Evolutionary conservation across 1,284 basidiomycete genomes (phyloP).

Genomic region (Schizophyllum amplum): DNA sequence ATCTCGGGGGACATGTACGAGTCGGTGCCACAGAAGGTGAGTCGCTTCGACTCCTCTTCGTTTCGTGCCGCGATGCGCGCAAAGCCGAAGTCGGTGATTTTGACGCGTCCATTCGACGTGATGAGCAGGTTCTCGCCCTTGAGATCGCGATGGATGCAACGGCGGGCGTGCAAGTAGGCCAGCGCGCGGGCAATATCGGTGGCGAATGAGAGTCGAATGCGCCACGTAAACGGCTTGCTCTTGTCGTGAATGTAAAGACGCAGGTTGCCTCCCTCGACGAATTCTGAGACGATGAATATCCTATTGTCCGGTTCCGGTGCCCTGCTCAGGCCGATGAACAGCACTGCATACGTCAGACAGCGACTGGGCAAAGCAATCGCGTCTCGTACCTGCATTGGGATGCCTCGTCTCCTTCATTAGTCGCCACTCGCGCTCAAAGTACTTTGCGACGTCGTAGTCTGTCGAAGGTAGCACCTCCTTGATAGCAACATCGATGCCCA

Average conservation of each 20-base stretch:
- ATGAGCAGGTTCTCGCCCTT: slow-evolving; percentile 98
- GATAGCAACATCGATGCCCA: slow-evolving; percentile 93
- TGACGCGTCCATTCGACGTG: slow-evolving; percentile 87
- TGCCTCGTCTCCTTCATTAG: slow-evolving; percentile 73
- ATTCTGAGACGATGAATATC: slow-evolving; percentile 87
- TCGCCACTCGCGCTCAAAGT: slow-evolving; percentile 96
- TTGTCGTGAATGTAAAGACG: slow-evolving; percentile 83
- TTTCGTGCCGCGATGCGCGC: slow-evolving; percentile 89
- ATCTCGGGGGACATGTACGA: slow-evolving; percentile 95
- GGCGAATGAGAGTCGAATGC: slow-evolving; percentile 86
- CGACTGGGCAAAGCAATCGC: slow-evolving; percentile 22
- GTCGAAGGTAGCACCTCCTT: slow-evolving; percentile 89
- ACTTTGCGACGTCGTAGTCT: slow-evolving; percentile 92
- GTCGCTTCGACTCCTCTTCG: slow-evolving; percentile 82
- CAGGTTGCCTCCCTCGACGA: slow-evolving; percentile 81
- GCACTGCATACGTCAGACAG: slow-evolving; percentile 64
- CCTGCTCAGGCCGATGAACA: slow-evolving; percentile 89
- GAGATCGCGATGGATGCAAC: slow-evolving; percentile 82
- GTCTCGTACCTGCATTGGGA: slow-evolving; percentile 22
- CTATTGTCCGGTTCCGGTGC: slow-evolving; percentile 78
- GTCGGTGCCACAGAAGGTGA: slow-evolving; percentile 96
- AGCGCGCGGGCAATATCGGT: slow-evolving; percentile 90
- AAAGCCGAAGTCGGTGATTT: slow-evolving; percentile 96
- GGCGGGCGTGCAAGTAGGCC: slow-evolving; percentile 94
- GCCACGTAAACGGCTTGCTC: slow-evolving; percentile 79